phyloP scores from a whole-genome alignment of 163 green algal species.

The Chlorella variabilis region DNA sequence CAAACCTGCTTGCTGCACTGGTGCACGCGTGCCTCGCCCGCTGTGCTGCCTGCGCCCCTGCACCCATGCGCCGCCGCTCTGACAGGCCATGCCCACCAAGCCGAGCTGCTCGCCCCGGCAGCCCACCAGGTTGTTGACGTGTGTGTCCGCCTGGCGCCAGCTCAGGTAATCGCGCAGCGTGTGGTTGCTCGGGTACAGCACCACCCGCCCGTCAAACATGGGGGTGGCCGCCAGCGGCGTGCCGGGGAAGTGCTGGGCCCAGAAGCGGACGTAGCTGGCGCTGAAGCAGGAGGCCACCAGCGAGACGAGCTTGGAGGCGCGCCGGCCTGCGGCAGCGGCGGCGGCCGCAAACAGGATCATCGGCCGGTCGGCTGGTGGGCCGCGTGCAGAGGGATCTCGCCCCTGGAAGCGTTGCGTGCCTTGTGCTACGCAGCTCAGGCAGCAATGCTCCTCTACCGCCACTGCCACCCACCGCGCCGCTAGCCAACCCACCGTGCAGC shows the following conservation, averaged over 20 bases:
- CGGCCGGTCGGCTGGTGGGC: no score
- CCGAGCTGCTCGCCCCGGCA: no score
- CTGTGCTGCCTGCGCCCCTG: no score
- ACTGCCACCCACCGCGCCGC: neutral
- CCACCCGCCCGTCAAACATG: conserved; percentile 90
- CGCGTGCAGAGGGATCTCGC: no score
- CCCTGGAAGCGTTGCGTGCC: no score
- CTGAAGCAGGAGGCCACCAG: conserved; percentile 89
- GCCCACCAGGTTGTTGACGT: conserved; percentile 97
- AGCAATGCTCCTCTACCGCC: no score
- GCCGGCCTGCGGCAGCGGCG: conserved; percentile 66
- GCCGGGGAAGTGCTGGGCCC: conserved; percentile 68
- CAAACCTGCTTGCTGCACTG: no score
- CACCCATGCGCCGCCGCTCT: no score
- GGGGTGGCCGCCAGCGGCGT: conserved; percentile 69
- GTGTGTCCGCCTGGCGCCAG: conserved; percentile 95
- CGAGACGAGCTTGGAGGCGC: conserved; percentile 87
- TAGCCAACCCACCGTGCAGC: conserved; percentile 78
- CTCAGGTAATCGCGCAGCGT: conserved; percentile 90
- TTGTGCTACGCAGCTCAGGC: no score
- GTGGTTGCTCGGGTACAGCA: conserved; percentile 83
- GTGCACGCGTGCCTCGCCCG: no score
- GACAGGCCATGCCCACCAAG: no score
- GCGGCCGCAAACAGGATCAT: no score
- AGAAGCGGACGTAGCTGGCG: conserved; percentile 84